Evolutionary conservation across 306 rosid species (phyloP).

Genomic region (Sechiopsis laciniata): DNA sequence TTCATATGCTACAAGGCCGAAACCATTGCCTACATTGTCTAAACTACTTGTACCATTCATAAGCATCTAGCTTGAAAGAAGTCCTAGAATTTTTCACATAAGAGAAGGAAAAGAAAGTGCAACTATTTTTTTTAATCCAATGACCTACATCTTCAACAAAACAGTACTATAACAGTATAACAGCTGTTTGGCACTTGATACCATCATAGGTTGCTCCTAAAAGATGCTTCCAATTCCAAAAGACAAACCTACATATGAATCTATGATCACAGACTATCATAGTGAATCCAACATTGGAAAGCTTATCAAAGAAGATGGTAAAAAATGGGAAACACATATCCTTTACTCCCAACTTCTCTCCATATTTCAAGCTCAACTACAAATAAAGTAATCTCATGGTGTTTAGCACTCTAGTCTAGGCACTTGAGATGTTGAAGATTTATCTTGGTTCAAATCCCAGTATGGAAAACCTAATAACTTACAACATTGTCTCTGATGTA

Average conservation of each 20-base stretch:
- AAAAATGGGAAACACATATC: not conserved
- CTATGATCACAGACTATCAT: not conserved
- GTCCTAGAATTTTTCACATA: not conserved
- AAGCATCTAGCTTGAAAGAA: not conserved
- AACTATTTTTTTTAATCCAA: too few relatives aligned
- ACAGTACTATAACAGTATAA: not conserved
- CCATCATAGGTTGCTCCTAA: not conserved
- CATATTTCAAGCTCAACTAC: not conserved
- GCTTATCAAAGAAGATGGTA: not conserved
- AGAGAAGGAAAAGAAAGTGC: not conserved
- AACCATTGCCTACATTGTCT: not conserved
- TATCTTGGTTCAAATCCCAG: not conserved
- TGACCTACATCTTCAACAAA: conserved; percentile 12
- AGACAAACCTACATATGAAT: not conserved
- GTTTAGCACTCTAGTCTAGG: not conserved
- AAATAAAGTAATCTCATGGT: not conserved
- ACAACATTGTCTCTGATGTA: not conserved
- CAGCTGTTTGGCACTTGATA: not conserved
- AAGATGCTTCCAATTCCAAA: conserved; percentile 13
- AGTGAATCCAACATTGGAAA: not conserved
- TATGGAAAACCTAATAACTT: not conserved
- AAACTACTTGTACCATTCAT: not conserved
- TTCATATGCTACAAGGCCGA: not conserved
- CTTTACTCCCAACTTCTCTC: not conserved
- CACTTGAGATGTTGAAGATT: not conserved